These are phyloP conservation scores for Linum lewisii DNA, from an alignment of 345 rosid species.

Conservation along the genomic window DNA sequence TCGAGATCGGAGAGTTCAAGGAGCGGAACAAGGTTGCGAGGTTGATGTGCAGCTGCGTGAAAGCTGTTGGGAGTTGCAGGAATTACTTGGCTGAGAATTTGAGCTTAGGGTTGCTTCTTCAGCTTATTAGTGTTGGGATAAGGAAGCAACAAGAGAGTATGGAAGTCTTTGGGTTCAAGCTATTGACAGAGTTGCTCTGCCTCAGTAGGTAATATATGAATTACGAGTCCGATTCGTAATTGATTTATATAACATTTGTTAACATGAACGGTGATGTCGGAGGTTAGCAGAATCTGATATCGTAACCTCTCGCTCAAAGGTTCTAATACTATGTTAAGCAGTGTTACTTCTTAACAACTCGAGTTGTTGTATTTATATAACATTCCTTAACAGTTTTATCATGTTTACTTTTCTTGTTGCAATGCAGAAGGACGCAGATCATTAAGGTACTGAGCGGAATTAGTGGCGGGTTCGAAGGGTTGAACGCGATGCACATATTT, in stretches of 20 bases:
- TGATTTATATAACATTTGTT: too few relatives aligned
- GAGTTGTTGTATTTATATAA: not conserved
- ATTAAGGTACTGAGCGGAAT: constrained; percentile 27
- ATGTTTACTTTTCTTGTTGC: too few relatives aligned
- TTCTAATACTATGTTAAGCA: too few relatives aligned
- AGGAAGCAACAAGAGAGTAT: constrained; percentile 13
- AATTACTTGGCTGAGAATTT: constrained; percentile 42
- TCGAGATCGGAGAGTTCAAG: constrained; percentile 23
- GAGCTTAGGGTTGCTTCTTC: constrained; percentile 37
- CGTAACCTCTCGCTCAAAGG: too few relatives aligned
- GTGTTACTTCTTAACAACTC: not conserved
- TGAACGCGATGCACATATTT: constrained; percentile 47
- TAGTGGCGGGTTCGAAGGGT: constrained; percentile 33
- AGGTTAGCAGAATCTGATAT: too few relatives aligned
- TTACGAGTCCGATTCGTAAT: too few relatives aligned
- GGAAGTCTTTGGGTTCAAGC: constrained; percentile 17
- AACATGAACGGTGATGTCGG: too few relatives aligned
- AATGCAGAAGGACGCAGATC: constrained; percentile 37
- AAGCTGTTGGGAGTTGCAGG: constrained; percentile 36
- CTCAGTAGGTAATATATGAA: constrained; percentile 30
- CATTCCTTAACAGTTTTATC: too few relatives aligned
- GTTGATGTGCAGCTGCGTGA: constrained; percentile 36
- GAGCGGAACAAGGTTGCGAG: constrained; percentile 33
- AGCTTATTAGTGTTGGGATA: constrained; percentile 34
- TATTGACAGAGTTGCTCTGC: constrained; percentile 41